Base-by-base conservation (phyloP, 2,329 filamentous ascomycete species). In the Aspergillus quadrilineatus region DNA sequence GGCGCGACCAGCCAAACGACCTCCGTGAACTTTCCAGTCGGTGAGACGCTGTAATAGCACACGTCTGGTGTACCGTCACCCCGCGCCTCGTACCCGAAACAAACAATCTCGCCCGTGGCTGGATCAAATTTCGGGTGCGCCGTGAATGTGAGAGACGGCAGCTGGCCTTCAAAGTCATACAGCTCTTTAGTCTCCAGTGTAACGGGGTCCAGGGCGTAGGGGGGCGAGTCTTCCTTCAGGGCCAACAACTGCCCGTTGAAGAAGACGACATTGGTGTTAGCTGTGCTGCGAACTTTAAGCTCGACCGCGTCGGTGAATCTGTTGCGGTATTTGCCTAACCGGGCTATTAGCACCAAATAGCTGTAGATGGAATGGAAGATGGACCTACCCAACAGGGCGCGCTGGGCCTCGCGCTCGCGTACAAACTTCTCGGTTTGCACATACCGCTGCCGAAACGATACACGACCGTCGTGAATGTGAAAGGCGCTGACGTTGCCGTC, bases 231-330 rank as follows among this genome's bases (percentile, higher is more conserved):
- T 2, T 82, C 78, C 62, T 85, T 86, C 50, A 85, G 63, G 46
- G 65, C 65, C 0, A 67, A 49, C 1, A 67, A 34, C 4, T 81
- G 76, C 0, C 82, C 82, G 6, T 81, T 72, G 79, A 81, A 86
- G 63, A 80, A 83, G 1, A 82, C 73, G n/a, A 86, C 72, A 55
- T 86, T 86, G 1, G 83, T 86, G 60, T 86, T 86, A 3, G 79
- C 74, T 0, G 75, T 76, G 14, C 61, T 71, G 39, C 67, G 65
- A 9, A 73, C 55, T 26, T 67, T 65, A 46, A 70, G 67, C 47
- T 70, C 63, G 12, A 75, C 69, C 1, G 69, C 69, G 59, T 77
- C 72, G 4, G 74, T 76, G 59, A 63, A 75, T 28, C 66, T 70
- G 55, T 77, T 77, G 30, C 75, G 71, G 48, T 77, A 77, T 46